phyloP scores from a whole-genome alignment of 2,329 filamentous ascomycete genomes.

The Ascochyta pisi region DNA sequence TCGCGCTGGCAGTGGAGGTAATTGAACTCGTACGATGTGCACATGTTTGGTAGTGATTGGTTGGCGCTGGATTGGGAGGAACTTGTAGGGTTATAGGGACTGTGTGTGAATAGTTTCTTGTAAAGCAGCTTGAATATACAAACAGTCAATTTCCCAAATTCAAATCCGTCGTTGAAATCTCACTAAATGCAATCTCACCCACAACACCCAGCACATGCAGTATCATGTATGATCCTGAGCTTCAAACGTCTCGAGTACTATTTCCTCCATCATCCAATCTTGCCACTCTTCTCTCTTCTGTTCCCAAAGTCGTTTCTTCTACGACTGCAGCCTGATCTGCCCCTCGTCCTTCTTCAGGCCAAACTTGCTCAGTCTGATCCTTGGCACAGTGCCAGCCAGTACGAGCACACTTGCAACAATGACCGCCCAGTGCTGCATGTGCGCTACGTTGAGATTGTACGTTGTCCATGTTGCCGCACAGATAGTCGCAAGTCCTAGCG shows the following conservation, averaged over 20 bases:
- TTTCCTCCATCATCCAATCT: too few species aligned
- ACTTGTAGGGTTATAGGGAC: not conserved
- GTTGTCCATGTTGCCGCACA: conserved; percentile 76
- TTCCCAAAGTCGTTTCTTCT: not conserved
- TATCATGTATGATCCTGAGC: not conserved
- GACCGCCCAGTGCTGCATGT: conserved; percentile 79
- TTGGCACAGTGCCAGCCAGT: conserved; percentile 74
- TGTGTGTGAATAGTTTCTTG: not conserved
- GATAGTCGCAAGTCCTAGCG: conserved; percentile 76
- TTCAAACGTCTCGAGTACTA: not conserved
- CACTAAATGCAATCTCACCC: not conserved
- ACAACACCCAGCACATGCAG: not conserved
- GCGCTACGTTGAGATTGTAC: conserved; percentile 72
- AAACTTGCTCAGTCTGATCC: conserved; percentile 84
- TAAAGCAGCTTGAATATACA: not conserved
- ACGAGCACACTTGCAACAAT: conserved; percentile 71
- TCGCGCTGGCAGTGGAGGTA: conserved; percentile 3
- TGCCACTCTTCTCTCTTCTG: too few species aligned
- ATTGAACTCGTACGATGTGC: not conserved
- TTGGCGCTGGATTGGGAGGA: too few species aligned
- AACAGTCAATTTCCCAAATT: not conserved
- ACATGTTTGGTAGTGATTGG: not conserved
- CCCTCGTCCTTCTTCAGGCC: conserved; percentile 56
- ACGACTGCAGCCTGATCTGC: conserved; percentile 20
- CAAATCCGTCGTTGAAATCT: not conserved